phyloP scores from a whole-genome alignment of 352 stramenopile species.

The Phytophthora constricta region DNA sequence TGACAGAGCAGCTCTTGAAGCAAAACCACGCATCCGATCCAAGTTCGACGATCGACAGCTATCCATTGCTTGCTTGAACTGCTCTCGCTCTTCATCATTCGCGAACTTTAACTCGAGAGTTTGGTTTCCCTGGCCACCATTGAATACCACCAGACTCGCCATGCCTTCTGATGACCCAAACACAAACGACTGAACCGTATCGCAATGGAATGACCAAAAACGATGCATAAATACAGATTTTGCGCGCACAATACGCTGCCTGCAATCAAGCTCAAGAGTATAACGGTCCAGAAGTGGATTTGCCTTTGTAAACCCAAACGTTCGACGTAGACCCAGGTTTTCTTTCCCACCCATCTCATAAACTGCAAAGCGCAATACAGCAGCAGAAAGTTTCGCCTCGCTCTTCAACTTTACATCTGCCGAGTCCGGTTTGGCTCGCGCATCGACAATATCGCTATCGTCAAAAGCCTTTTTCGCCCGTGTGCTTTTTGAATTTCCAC shows the following conservation, averaged over 20 bases:
- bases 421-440: slow-evolving; percentile 37
- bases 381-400: slow-evolving; percentile 55
- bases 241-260: slow-evolving; percentile 70
- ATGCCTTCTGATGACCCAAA: slow-evolving; percentile 47
- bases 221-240: slow-evolving; percentile 88
- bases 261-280: slow-evolving; percentile 78
- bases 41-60: slow-evolving; percentile 54
- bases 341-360: slow-evolving; percentile 78
- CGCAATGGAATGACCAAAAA: slow-evolving; percentile 82
- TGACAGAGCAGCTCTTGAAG: slow-evolving; percentile 23
- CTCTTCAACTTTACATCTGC: slow-evolving; percentile 35
- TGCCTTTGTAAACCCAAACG: slow-evolving; percentile 69
- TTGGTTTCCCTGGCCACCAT: slow-evolving; percentile 60
- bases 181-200: slow-evolving; percentile 60
- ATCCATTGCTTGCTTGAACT: slow-evolving; percentile 73
- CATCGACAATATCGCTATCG: slow-evolving; percentile 84
- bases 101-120: slow-evolving; percentile 78
- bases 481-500: slow-evolving; percentile 37
- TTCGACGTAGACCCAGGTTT: slow-evolving; percentile 56
- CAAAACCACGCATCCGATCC: slow-evolving; percentile 45
- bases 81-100: slow-evolving; percentile 66
- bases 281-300: slow-evolving; percentile 81
- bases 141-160: slow-evolving; percentile 60
- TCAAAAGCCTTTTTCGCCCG: slow-evolving; percentile 71
- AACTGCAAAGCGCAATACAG: slow-evolving; percentile 75